A percentile compares a stretch with the other conserved stretches of the same genome.
Evolutionary conservation across 2,329 filamentous ascomycete species (phyloP).

Genomic region (Leptosphaerulina australis): DNA sequence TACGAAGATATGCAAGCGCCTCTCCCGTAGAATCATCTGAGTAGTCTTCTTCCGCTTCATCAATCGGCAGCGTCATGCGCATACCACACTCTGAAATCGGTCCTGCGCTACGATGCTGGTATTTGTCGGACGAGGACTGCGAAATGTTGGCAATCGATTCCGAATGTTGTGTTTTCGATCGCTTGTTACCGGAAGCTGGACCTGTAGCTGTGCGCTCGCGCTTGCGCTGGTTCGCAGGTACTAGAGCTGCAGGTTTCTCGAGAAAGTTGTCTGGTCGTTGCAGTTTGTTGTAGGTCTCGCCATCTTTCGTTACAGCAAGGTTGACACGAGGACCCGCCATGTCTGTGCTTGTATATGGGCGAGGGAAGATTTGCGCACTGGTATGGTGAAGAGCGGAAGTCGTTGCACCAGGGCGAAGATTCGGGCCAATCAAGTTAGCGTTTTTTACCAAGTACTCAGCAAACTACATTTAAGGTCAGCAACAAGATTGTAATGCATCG

Average conservation of each 20-base stretch:
- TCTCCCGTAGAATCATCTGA: slow-evolving; percentile 38
- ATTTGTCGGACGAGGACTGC: background rate
- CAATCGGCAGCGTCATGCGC: slow-evolving; percentile 37
- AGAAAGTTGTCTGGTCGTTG: slow-evolving; percentile 42
- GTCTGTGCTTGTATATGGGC: background rate
- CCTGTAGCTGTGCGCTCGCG: slow-evolving; percentile 20
- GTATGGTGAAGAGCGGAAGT: background rate
- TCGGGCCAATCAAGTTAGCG: background rate
- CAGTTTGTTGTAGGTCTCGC: slow-evolving; percentile 47
- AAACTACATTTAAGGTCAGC: too few relatives aligned
- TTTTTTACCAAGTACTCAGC: too few relatives aligned
- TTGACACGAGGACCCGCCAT: slow-evolving; percentile 39
- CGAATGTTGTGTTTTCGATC: slow-evolving; percentile 12
- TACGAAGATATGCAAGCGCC: slow-evolving; percentile 44
- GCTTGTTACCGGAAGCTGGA: slow-evolving; percentile 24
- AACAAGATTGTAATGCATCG: background rate
- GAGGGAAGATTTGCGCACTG: too few relatives aligned
- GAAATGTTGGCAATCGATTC: background rate
- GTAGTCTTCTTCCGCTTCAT: slow-evolving; percentile 28
- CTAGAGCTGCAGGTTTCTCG: background rate
- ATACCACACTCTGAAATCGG: slow-evolving; percentile 31
- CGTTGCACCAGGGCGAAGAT: background rate
- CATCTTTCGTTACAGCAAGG: slow-evolving; percentile 42
- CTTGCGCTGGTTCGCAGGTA: slow-evolving; percentile 31
- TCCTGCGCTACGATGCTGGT: slow-evolving; percentile 13